Conservation (phyloP, 441 rosid genomes). For the Cnidoscolus chayamansa region DNA sequence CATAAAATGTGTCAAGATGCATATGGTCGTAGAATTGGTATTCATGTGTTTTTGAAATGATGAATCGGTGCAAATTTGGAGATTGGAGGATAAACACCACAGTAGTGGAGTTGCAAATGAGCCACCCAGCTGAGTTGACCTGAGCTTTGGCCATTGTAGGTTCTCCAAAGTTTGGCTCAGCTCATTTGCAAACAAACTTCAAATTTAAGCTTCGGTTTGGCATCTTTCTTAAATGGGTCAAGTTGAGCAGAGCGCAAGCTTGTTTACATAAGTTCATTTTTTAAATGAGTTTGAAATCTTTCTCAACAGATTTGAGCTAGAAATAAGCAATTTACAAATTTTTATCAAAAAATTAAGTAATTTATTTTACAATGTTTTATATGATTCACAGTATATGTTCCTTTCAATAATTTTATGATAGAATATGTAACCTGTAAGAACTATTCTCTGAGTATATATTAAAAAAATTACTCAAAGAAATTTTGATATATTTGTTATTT, state of each 20-base stretch:
- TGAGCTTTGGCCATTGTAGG: neutral
- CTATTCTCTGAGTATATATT: no score
- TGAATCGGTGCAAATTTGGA: neutral
- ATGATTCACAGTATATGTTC: no score
- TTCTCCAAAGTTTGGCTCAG: neutral
- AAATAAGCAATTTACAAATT: neutral
- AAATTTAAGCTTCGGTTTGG: neutral
- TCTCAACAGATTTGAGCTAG: neutral
- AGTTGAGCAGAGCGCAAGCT: neutral
- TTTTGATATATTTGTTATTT: no score
- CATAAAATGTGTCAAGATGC: neutral
- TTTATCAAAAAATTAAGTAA: no score
- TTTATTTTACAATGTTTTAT: no score
- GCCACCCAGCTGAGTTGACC: neutral
- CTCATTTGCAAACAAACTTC: neutral
- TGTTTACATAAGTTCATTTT: neutral
- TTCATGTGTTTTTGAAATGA: neutral
- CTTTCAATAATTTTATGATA: no score
- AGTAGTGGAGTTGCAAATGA: constrained; percentile 1
- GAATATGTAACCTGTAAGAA: no score
- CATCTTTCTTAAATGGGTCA: neutral
- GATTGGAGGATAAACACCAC: neutral
- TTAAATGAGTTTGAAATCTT: neutral
- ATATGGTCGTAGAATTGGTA: neutral
- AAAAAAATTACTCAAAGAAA: no score